phyloP scores from a whole-genome alignment of 2,329 filamentous ascomycete genomes.

The Penicillium paneum region DNA sequence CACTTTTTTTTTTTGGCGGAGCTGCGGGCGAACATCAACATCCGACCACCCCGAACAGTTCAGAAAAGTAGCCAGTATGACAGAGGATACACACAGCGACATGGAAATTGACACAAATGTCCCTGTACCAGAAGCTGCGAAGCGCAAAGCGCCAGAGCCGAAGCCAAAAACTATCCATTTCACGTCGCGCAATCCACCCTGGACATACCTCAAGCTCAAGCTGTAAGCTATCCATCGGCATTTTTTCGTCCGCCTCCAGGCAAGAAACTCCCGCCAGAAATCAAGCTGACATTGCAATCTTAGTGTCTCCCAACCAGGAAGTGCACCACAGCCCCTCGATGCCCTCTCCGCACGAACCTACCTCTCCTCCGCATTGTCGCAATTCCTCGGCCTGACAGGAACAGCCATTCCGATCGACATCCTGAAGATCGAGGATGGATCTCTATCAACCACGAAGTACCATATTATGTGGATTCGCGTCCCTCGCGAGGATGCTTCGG shows the following conservation, averaged over 20 bases:
- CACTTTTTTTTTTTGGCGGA: slow-evolving; percentile 4
- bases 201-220: slow-evolving; percentile 45
- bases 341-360: slow-evolving; percentile 47
- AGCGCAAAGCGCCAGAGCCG: slow-evolving; percentile 28
- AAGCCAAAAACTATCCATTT: slow-evolving; percentile 28
- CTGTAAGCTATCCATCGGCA: slow-evolving; percentile 27
- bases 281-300: background rate
- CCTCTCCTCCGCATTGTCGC: slow-evolving; percentile 45
- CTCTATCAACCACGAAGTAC: background rate
- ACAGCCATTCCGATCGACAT: slow-evolving; percentile 49
- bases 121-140: slow-evolving; percentile 7
- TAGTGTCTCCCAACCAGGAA: slow-evolving; percentile 30
- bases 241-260: too few relatives aligned
- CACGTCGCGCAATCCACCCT: slow-evolving; percentile 43
- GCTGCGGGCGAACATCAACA: slow-evolving; percentile 1
- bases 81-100: background rate
- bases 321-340: slow-evolving; percentile 35
- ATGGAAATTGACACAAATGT: background rate
- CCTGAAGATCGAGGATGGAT: slow-evolving; percentile 35
- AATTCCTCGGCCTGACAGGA: slow-evolving; percentile 48
- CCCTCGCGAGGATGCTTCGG: slow-evolving; percentile 44
- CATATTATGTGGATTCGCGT: slow-evolving; percentile 44
- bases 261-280: background rate
- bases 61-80: slow-evolving; percentile 1
- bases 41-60: background rate